Base-by-base conservation (phyloP, 352 stramenopile species). In the Globisporangium heterothallicum region DNA sequence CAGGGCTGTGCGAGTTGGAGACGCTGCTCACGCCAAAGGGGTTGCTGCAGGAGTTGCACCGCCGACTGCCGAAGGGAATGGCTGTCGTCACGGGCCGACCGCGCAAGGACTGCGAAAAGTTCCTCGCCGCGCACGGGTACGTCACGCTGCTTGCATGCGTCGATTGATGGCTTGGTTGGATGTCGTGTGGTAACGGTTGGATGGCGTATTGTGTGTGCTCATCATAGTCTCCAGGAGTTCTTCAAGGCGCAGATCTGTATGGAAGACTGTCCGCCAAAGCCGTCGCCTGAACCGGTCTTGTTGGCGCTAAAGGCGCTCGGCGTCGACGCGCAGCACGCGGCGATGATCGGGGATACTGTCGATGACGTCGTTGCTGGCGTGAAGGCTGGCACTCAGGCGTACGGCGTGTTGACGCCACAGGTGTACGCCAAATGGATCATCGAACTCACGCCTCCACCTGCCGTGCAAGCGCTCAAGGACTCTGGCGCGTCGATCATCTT, bases 341-440 rank as follows among this genome's bases (percentile, higher is more conserved):
- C 86, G 40, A 97, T 98, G 79, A 74, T 98, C 5, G 96, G 96
- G 9, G 96, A 99, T 70, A 99, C 96, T 5, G 93, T 97, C 5
- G 96, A 99, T 63, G 96, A 99, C 64, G 89, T 98, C 56, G 59
- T 81, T 19, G 90, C 96, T 1, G 94, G 82, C 8, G 67, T 87
- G 3, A 66, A 71, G 9, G 89, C 92, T 4, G 81, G 79, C 3
- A 72, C 76, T 2, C 19, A 61, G n/a, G 82, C 78, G 4, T 86
- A 88, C 35, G 91, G 86, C 13, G 87, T 97, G 46, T 68, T 95
- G 6, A 96, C 91, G 7, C 88, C 88, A 2, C 84, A 96, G 56
- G 79, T 78, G 42, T 78, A 89, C 45, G 85, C 85, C 42, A 84
- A 88, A 59, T 69, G 77, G 21, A 66, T 91, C 24, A 58, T 92